Evolutionary conservation across 257 asterid species (phyloP).

Genomic region (Cynanchum wilfordii): DNA sequence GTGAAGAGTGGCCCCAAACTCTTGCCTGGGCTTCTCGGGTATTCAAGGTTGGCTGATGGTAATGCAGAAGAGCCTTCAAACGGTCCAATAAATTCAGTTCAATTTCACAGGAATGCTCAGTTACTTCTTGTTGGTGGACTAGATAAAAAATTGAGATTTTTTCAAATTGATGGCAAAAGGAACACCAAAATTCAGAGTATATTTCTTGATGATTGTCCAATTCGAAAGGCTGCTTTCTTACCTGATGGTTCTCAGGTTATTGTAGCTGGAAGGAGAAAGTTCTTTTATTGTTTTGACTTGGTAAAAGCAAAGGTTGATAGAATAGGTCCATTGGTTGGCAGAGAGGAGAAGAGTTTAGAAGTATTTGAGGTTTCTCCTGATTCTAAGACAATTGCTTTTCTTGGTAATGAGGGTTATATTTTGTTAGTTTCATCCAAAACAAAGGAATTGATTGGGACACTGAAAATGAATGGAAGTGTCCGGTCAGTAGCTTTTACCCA

Average conservation of each 20-base stretch:
- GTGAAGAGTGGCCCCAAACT: slow-evolving; percentile 46
- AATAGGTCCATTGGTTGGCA: slow-evolving; percentile 73
- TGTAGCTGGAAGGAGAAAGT: slow-evolving; percentile 78
- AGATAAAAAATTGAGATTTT: slow-evolving; percentile 67
- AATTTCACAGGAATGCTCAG: slow-evolving; percentile 84
- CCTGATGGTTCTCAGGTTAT: slow-evolving; percentile 90
- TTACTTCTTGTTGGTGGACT: slow-evolving; percentile 86
- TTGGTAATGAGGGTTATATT: slow-evolving; percentile 85
- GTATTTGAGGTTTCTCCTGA: slow-evolving; percentile 92
- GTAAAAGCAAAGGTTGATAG: slow-evolving; percentile 66
- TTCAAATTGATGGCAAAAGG: slow-evolving; percentile 84
- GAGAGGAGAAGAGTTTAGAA: slow-evolving; percentile 97
- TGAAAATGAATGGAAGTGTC: slow-evolving; percentile 89
- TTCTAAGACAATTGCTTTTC: slow-evolving; percentile 71
- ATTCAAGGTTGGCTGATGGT: slow-evolving; percentile 74
- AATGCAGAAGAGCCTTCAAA: slow-evolving; percentile 57
- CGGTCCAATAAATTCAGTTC: slow-evolving; percentile 65
- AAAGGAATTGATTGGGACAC: slow-evolving; percentile 74
- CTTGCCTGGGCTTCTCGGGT: slow-evolving; percentile 71
- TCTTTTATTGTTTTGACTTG: slow-evolving; percentile 72
- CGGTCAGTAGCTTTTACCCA: slow-evolving; percentile 70
- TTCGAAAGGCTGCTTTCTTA: slow-evolving; percentile 72
- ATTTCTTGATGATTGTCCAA: slow-evolving; percentile 77
- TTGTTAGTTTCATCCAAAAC: slow-evolving; percentile 76
- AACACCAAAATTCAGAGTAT: slow-evolving; percentile 72